phyloP scores from a whole-genome alignment of 1,284 basidiomycete species.

The Afroboletus lepidellus region DNA sequence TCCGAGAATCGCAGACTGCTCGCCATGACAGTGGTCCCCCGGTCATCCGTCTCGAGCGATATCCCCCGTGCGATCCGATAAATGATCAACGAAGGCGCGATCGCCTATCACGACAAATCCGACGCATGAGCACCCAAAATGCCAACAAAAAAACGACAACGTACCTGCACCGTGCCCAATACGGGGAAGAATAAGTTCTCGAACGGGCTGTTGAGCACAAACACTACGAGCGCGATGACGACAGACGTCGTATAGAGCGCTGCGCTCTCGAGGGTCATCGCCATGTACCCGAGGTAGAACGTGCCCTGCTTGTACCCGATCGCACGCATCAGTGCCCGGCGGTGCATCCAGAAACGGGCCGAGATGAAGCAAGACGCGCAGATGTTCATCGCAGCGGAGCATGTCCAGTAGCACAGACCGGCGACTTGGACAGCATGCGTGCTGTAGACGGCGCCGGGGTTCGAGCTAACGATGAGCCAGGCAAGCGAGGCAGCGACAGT shows the following conservation, averaged over 20 bases:
- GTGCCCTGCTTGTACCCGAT: slow-evolving; percentile 12
- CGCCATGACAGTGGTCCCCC: not conserved
- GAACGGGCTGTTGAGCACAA: slow-evolving; percentile 15
- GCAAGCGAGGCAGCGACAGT: slow-evolving; percentile 14
- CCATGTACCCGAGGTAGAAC: slow-evolving; percentile 24
- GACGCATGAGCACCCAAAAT: not conserved
- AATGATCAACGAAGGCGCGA: not conserved
- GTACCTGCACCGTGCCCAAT: not conserved
- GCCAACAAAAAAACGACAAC: not conserved
- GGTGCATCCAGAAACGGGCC: slow-evolving; percentile 17
- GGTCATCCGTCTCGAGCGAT: not conserved
- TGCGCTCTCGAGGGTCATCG: slow-evolving; percentile 29
- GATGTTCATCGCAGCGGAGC: slow-evolving; percentile 16
- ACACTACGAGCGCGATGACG: slow-evolving; percentile 13
- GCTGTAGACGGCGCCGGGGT: not conserved
- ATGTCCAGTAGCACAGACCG: slow-evolving; percentile 17
- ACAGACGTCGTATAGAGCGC: slow-evolving; percentile 19
- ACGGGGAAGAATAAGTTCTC: not conserved
- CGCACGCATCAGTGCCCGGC: slow-evolving; percentile 4
- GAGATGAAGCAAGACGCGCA: slow-evolving; percentile 17
- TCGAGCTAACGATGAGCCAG: not conserved
- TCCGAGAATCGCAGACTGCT: not conserved
- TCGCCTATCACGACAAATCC: not conserved
- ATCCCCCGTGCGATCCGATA: not conserved
- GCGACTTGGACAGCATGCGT: slow-evolving; percentile 14